Conservation (phyloP, 192 early-diverging fungal species). For the Coemansia sp. region DNA sequence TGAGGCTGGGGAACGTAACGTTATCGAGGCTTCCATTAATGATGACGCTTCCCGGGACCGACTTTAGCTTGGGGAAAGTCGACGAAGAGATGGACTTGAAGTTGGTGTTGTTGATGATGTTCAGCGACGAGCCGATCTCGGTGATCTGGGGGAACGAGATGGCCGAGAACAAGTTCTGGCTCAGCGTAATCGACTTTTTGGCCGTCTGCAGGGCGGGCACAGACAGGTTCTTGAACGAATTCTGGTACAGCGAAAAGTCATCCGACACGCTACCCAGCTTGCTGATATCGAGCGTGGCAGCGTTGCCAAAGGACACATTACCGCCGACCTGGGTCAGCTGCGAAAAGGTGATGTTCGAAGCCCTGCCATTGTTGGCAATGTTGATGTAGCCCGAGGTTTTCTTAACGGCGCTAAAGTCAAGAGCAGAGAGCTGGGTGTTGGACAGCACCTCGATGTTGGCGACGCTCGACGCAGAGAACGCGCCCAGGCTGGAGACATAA, state of each 20-base stretch:
- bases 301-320: constrained; percentile 65
- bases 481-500: constrained; percentile 47
- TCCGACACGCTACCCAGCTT: constrained; percentile 56
- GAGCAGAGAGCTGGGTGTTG: constrained; percentile 59
- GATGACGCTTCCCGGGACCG: constrained; percentile 65
- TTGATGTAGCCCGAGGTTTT: constrained; percentile 57
- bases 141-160: constrained; percentile 62
- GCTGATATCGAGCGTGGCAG: constrained; percentile 51
- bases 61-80: constrained; percentile 61
- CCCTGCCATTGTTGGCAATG: constrained; percentile 63
- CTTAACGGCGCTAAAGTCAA: constrained; percentile 58
- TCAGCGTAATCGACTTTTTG: constrained; percentile 63
- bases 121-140: constrained; percentile 65
- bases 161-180: constrained; percentile 62
- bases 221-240: constrained; percentile 58
- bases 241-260: constrained; percentile 66
- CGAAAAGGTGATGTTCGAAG: constrained; percentile 51
- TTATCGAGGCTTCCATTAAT: constrained; percentile 66
- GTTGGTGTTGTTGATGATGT: constrained; percentile 69
- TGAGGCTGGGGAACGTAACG: constrained; percentile 60
- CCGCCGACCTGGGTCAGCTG: constrained; percentile 59
- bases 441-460: constrained; percentile 61
- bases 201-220: constrained; percentile 55
- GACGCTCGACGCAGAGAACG: constrained; percentile 41
- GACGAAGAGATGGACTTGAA: constrained; percentile 52